Evolutionary conservation across 2,329 filamentous ascomycete species (phyloP), one percentile per base, ranked within the genome.

Genomic region (Penicillium sclerotiorum): DNA sequence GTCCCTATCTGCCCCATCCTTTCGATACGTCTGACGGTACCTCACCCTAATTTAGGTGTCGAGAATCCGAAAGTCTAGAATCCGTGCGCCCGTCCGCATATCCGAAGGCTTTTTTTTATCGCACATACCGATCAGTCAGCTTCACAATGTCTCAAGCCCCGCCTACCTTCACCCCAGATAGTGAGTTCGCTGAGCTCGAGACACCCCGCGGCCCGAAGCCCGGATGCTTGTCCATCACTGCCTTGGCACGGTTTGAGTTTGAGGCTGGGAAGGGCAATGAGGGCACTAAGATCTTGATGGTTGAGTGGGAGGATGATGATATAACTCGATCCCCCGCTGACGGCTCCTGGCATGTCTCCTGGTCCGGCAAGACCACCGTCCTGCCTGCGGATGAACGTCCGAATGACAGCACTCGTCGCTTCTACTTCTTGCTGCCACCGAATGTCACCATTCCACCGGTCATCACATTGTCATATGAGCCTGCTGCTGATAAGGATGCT

Each of bases 211-310:
- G 48, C 3, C 52, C 56, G 5, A 61, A 45, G 2, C 46, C 46
- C 18, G 33, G 53, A 1, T 56, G 61, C 12, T 64, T 78, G 64
- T 72, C 71, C 0, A 70, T 77, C 39, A 81, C 80, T 49, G 86
- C 86, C n/a, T 77, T 90, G 38, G 87, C 90, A 38, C 86, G 91
- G 51, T 96, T 95, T 72, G 91, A 96, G 69, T 95, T 95, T 66
- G 88, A 92, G 71, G 78, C 83, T 0, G 87, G 85, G 28, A 83
- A 82, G 67, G 87, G 84, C 42, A 89, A 90, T 62, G 87, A 92
- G 57, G 90, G 90, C 33, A 95, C 90, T 55, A 96, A 95, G 76
- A 86, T 96, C 56, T 76, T 96, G 61, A 94, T 96, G 90, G 86
- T 95, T 32, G 90, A 96, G 70, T 96, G 91, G 91, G 85, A 89